These are phyloP conservation scores for Pilatotrama ljubarskyi DNA, from an alignment of 768 basidiomycete species.

Conservation along the genomic window DNA sequence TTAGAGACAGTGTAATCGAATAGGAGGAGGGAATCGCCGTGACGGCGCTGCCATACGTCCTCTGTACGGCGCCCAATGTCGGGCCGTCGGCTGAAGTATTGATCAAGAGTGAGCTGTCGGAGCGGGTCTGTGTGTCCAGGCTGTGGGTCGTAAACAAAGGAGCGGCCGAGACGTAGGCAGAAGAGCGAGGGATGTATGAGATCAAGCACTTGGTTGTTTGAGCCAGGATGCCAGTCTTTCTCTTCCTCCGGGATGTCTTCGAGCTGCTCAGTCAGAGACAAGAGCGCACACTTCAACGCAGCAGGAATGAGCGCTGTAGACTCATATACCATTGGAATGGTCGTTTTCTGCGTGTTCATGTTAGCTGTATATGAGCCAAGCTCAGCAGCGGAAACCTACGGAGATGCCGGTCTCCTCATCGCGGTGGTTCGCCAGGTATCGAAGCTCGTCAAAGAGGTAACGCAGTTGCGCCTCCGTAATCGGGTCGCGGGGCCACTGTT, in stretches of 20 bases:
- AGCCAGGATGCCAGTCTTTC: constrained; percentile 50
- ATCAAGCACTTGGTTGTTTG: constrained; percentile 44
- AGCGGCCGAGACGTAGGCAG: constrained; percentile 28
- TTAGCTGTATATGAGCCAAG: neutral
- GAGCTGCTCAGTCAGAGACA: constrained; percentile 22
- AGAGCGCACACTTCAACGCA: neutral
- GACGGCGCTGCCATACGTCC: constrained; percentile 1
- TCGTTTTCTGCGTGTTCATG: neutral
- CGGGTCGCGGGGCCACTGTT: constrained; percentile 17
- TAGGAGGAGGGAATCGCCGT: neutral
- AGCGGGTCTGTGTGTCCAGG: neutral
- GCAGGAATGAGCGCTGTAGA: neutral
- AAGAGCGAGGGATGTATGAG: constrained; percentile 48
- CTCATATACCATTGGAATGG: constrained; percentile 12
- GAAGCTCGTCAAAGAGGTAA: constrained; percentile 17
- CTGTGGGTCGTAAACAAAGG: neutral
- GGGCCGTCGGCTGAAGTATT: neutral
- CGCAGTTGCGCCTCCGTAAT: constrained; percentile 12
- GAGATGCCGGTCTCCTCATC: constrained; percentile 14
- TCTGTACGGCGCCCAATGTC: neutral
- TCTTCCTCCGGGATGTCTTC: constrained; percentile 38
- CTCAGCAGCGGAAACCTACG: neutral
- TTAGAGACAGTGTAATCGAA: constrained; percentile 22
- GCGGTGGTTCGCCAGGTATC: constrained; percentile 3
- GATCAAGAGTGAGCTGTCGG: neutral